Percentiles rank a stretch among this genome's conserved stretches.
phyloP scores from a whole-genome alignment of 805 yeast genomes.

The Kazachstania bromeliacearum region DNA sequence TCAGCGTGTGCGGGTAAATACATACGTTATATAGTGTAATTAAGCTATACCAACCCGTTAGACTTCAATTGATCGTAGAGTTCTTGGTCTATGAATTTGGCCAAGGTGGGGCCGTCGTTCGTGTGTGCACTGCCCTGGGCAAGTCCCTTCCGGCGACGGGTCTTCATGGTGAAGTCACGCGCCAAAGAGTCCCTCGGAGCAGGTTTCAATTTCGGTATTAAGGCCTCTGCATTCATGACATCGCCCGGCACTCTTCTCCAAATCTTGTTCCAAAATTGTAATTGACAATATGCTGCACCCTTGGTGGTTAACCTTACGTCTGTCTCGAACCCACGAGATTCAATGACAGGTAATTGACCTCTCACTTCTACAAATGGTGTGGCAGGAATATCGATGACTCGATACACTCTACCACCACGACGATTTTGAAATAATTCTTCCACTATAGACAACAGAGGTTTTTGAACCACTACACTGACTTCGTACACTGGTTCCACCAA shows the following conservation, averaged over 20 bases:
- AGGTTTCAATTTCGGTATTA: constrained; percentile 62
- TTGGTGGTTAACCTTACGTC: constrained; percentile 70
- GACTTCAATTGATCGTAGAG: constrained; percentile 45
- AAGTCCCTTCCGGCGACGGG: constrained; percentile 81
- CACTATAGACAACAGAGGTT: constrained; percentile 39
- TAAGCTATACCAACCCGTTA: constrained; percentile 33
- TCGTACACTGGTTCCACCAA: constrained; percentile 74
- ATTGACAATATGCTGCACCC: constrained; percentile 66
- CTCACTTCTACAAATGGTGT: constrained; percentile 54
- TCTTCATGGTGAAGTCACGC: constrained; percentile 81
- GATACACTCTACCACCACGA: constrained; percentile 52
- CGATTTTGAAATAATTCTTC: constrained; percentile 46
- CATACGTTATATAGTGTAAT: too few relatives aligned
- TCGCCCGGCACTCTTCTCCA: constrained; percentile 88
- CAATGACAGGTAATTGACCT: constrained; percentile 78
- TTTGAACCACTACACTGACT: constrained; percentile 48
- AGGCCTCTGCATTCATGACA: constrained; percentile 62
- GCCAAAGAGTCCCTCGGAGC: constrained; percentile 65
- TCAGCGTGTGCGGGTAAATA: not conserved
- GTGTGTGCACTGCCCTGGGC: constrained; percentile 43
- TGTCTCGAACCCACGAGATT: constrained; percentile 80
- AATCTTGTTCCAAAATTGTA: constrained; percentile 43
- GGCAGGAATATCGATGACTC: constrained; percentile 53
- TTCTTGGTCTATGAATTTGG: constrained; percentile 57
- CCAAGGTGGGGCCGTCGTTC: constrained; percentile 33